Percentiles rank a stretch among this genome's conserved stretches.
Conservation (phyloP, 2,329 filamentous ascomycete genomes). For the Diaporthe vexans region DNA sequence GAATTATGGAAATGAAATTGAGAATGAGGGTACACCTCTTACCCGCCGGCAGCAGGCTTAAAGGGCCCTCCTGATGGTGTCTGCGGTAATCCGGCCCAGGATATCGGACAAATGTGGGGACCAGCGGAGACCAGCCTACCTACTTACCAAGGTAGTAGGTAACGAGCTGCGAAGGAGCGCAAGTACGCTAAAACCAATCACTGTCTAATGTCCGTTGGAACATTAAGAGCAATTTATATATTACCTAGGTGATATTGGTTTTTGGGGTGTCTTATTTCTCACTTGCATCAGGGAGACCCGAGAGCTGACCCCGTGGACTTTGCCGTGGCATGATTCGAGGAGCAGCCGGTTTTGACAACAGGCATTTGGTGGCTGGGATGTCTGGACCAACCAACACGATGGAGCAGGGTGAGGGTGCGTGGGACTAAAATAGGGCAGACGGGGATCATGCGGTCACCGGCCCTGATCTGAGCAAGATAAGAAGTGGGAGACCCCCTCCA, state of each 20-base stretch:
- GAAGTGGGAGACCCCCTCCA: background rate
- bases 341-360: constrained; percentile 3
- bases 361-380: constrained; percentile 17
- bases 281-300: background rate
- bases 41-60: background rate
- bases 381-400: constrained; percentile 24
- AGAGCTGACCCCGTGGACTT: background rate
- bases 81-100: background rate
- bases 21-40: background rate
- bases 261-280: background rate
- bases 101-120: constrained; percentile 5
- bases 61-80: background rate
- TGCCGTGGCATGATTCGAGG: constrained; percentile 13
- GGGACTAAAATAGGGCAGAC: constrained; percentile 19
- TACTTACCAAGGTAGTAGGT: too few relatives aligned
- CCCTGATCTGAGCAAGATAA: constrained; percentile 1
- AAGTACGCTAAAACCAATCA: too few relatives aligned
- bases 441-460: constrained; percentile 1
- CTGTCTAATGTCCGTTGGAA: background rate
- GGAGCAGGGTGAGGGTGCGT: background rate
- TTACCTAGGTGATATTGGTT: too few relatives aligned
- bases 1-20: background rate
- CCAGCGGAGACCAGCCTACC: background rate
- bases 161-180: background rate
- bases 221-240: background rate